Conservation (phyloP, 495 filamentous ascomycete species). For the Umbilicaria muhlenbergii region DNA sequence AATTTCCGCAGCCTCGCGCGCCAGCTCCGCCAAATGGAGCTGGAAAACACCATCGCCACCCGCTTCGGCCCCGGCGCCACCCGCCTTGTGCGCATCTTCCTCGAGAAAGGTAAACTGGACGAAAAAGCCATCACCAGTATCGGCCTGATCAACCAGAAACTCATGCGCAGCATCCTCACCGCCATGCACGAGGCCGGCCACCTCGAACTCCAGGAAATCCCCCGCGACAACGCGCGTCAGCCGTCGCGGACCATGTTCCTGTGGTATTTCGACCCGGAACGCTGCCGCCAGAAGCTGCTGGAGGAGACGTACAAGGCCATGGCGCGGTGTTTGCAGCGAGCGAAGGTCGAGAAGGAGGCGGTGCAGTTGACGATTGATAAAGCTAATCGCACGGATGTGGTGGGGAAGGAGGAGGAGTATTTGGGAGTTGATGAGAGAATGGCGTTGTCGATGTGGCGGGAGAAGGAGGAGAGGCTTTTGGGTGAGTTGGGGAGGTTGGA, state of each 20-base stretch:
- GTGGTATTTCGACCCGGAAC: slow-evolving; percentile 74
- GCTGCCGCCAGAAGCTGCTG: slow-evolving; percentile 45
- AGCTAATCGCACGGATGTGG: slow-evolving; percentile 66
- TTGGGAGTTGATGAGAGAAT: slow-evolving; percentile 52
- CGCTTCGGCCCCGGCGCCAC: slow-evolving; percentile 60
- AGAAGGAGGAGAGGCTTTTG: slow-evolving; percentile 58
- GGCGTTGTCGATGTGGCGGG: slow-evolving; percentile 48
- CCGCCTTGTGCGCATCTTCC: slow-evolving; percentile 66
- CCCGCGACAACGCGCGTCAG: slow-evolving; percentile 59
- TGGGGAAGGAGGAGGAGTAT: slow-evolving; percentile 62
- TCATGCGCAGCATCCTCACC: slow-evolving; percentile 65
- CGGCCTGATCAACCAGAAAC: slow-evolving; percentile 61
- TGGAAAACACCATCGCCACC: slow-evolving; percentile 62
- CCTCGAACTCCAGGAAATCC: slow-evolving; percentile 82
- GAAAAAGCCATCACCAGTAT: slow-evolving; percentile 68
- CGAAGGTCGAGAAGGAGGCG: slow-evolving; percentile 52
- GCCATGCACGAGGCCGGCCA: slow-evolving; percentile 70
- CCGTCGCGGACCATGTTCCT: slow-evolving; percentile 70
- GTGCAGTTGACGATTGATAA: slow-evolving; percentile 55
- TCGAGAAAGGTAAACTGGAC: slow-evolving; percentile 75
- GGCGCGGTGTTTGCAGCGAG: slow-evolving; percentile 66
- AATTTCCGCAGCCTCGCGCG: slow-evolving; percentile 56
- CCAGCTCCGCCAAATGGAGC: slow-evolving; percentile 51
- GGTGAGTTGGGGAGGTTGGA: slow-evolving; percentile 66
- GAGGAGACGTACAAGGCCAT: slow-evolving; percentile 77